A percentile compares a stretch with the other conserved stretches of the same genome.
phyloP scores from a whole-genome alignment of 106 monocot species.

The Agapanthus africanus region DNA sequence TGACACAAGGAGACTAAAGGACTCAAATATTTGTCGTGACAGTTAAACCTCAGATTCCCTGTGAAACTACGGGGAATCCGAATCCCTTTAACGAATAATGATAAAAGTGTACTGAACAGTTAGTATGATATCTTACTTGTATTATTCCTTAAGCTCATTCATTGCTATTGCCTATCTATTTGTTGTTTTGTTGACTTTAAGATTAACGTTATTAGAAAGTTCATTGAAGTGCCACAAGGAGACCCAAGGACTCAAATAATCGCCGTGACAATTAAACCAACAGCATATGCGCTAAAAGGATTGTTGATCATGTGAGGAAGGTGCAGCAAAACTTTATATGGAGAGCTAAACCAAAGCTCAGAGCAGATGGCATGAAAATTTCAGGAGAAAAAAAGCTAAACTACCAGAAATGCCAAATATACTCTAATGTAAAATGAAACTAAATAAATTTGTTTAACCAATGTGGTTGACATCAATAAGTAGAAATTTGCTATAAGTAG shows the following conservation, averaged over 20 bases:
- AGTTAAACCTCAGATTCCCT: neutral
- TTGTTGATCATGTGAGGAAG: neutral
- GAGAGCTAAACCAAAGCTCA: too few species aligned
- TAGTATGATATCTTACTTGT: neutral
- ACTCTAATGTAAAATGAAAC: too few species aligned
- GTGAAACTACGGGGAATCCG: neutral
- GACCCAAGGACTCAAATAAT: neutral
- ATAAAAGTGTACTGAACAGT: neutral
- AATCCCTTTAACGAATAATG: neutral
- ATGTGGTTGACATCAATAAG: too few species aligned
- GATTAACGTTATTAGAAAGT: neutral
- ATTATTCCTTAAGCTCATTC: neutral
- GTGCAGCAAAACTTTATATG: neutral
- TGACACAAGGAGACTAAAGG: neutral
- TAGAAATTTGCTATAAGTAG: too few species aligned
- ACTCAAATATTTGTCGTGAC: neutral
- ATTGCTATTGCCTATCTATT: neutral
- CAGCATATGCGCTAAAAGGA: neutral
- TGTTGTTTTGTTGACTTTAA: neutral
- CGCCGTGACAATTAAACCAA: neutral
- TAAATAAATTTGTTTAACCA: too few species aligned
- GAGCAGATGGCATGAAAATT: too few species aligned
- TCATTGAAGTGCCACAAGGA: neutral
- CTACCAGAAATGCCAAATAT: too few species aligned
- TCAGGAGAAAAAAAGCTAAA: too few species aligned